Evolutionary conservation across 139 green algal species (phyloP).

Genomic region (Microglena sp.): DNA sequence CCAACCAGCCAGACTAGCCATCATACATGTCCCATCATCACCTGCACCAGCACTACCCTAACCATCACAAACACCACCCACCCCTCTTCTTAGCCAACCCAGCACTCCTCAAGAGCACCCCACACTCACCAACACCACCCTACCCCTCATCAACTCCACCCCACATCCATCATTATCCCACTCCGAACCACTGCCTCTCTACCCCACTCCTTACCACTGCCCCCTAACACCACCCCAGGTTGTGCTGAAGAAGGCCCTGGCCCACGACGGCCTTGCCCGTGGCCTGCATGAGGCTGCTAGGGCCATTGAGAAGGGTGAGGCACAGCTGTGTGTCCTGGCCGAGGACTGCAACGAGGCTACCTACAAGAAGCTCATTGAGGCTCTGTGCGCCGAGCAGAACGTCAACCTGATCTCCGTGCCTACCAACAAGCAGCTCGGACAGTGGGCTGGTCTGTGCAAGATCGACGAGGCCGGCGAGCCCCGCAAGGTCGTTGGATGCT

Average conservation of each 20-base stretch:
- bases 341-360: constrained; percentile 98
- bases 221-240: too few species aligned
- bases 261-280: constrained; percentile 88
- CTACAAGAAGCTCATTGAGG: constrained; percentile 99
- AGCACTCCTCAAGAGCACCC: too few species aligned
- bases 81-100: too few species aligned
- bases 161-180: too few species aligned
- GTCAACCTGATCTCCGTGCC: constrained; percentile 92
- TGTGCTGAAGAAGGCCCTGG: constrained; percentile 97
- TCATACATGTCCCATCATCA: too few species aligned
- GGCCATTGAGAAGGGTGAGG: constrained; percentile 53
- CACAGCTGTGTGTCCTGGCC: constrained; percentile 85
- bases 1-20: too few species aligned
- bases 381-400: constrained; percentile 93
- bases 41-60: too few species aligned
- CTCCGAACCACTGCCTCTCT: too few species aligned
- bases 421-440: constrained; percentile 82
- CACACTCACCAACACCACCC: too few species aligned
- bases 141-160: too few species aligned
- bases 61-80: too few species aligned
- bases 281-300: constrained; percentile 85
- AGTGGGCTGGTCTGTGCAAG: constrained; percentile 79
- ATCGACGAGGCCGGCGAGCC: constrained; percentile 93
- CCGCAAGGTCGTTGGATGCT: constrained; percentile 94
- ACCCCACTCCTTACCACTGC: too few species aligned